Evolutionary conservation across 257 asterid species (phyloP).

Genomic region (Nicotiana sylvestris): DNA sequence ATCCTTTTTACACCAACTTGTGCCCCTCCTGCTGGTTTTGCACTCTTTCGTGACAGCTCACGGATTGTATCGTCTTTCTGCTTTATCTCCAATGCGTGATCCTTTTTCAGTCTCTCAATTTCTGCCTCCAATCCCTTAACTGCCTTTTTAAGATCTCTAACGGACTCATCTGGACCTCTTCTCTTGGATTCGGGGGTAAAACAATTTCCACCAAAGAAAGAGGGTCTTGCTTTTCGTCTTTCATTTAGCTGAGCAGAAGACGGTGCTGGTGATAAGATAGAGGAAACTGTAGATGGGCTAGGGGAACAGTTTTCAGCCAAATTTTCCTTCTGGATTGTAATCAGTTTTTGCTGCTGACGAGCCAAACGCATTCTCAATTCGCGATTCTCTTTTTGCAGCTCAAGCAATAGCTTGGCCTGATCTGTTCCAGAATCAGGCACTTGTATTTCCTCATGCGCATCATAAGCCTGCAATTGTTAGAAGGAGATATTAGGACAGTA

Average conservation of each 20-base stretch:
- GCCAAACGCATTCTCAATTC: constrained; percentile 52
- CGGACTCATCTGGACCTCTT: constrained; percentile 30
- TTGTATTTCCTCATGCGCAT: constrained; percentile 47
- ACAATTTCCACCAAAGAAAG: constrained; percentile 42
- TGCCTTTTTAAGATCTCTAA: constrained; percentile 31
- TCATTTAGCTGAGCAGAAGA: constrained; percentile 33
- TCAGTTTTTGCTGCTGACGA: constrained; percentile 49
- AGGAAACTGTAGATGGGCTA: constrained; percentile 34
- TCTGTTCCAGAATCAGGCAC: constrained; percentile 47
- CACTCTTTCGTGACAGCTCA: constrained; percentile 38
- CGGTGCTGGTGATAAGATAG: constrained; percentile 39
- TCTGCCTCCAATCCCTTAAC: constrained; percentile 47
- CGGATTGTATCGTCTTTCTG: constrained; percentile 39
- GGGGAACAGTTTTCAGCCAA: constrained; percentile 52
- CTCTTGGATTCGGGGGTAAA: constrained; percentile 53
- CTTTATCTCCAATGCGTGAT: constrained; percentile 45
- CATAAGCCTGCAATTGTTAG: constrained; percentile 31
- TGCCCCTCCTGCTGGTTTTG: constrained; percentile 29
- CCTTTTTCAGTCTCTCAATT: constrained; percentile 47
- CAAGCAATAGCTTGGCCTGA: constrained; percentile 53
- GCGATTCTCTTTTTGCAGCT: constrained; percentile 58
- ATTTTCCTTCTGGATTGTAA: constrained; percentile 48
- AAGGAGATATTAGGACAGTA: neutral
- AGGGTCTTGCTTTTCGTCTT: constrained; percentile 34
- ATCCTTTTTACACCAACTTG: constrained; percentile 29